Base-by-base conservation (phyloP, 2,329 filamentous ascomycete species). In the Penicillium sp. region DNA sequence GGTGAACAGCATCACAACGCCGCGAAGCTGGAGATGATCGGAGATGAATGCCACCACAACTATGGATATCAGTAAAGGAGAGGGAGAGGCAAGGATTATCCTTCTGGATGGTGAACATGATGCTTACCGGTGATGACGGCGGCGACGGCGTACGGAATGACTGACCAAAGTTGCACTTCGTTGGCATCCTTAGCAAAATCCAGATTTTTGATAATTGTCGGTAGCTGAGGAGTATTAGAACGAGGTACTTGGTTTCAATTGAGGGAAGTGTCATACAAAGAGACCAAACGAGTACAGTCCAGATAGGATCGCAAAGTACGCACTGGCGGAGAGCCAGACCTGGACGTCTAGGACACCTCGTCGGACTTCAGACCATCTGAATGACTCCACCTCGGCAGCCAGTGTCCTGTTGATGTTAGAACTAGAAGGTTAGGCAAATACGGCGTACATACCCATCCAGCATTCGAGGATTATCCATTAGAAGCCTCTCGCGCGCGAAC, bases 271-370 rank as follows among this genome's bases (percentile, higher is more conserved):
- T 34, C 79, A 55, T 66, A 83, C 80, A 68, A 87, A 87, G 2
- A 88, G 76, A 33, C 83, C 82, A 56, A 86, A 85, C 0, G 81
- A 84, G 64, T 86, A 86, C 0, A 86, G 65, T 0, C 82, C 82
- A 4, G 80, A 79, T 5, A 72, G 51, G 18, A 85, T 83, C 39
- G 79, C 78, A 59, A 85, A 85, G 65, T 86, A 86, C 0, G 85
- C 81, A 0, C 74, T 74, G 1, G 84, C 84, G 2, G 80, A 83
- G 23, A 87, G 76, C 85, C 85, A 87, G 36, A 85, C 78, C 56
- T 85, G 83, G 21, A 81, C 56, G 52, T 81, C 84, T 54, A 85
- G 73, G 13, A 87, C 59, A 12, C 84, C 85, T n/a, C 85, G 78
- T 6, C 68, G 68, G 16, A 88, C 83, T 69, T 87, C 84, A 2